Conservation (phyloP, 1,139 yeast genomes). For the Spathaspora sp. region DNA sequence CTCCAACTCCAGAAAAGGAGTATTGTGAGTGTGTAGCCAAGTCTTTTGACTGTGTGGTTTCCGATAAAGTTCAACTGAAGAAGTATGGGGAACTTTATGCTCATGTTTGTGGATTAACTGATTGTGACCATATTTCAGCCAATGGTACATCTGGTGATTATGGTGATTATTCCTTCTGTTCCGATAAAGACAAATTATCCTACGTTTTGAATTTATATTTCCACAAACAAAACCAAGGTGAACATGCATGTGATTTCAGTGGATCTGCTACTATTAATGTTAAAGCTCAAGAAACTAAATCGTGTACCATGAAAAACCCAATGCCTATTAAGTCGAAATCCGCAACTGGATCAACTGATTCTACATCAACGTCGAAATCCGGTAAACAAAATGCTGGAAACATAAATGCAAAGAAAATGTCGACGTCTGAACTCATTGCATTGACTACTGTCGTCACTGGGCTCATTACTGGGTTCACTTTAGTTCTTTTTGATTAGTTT, state of each 20-base stretch:
- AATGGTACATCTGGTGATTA: conserved; percentile 39
- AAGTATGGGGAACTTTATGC: conserved; percentile 38
- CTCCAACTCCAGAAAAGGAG: conserved; percentile 45
- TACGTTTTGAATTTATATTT: conserved; percentile 43
- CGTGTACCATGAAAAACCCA: conserved; percentile 18
- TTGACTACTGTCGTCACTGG: conserved; percentile 4
- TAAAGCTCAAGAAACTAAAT: conserved; percentile 29
- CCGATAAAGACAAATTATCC: conserved; percentile 39
- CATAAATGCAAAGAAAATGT: conserved; percentile 4
- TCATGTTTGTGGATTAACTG: conserved; percentile 32
- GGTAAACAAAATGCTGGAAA: conserved; percentile 1
- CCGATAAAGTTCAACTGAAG: conserved; percentile 26
- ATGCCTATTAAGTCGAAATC: neutral
- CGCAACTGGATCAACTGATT: neutral
- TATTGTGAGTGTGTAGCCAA: conserved; percentile 39
- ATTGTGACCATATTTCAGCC: conserved; percentile 38
- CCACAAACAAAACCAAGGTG: conserved; percentile 24
- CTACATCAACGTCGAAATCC: neutral
- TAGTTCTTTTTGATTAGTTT: conserved; percentile 3
- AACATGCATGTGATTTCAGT: conserved; percentile 40
- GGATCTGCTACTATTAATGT: conserved; percentile 40
- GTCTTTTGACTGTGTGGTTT: conserved; percentile 38
- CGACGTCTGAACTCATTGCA: conserved; percentile 1
- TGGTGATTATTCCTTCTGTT: conserved; percentile 43
- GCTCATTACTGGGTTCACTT: conserved; percentile 3